Evolutionary conservation across 129 eudicot genomes (phyloP).

Genomic region (Rutidosis leptorrhynchoides): DNA sequence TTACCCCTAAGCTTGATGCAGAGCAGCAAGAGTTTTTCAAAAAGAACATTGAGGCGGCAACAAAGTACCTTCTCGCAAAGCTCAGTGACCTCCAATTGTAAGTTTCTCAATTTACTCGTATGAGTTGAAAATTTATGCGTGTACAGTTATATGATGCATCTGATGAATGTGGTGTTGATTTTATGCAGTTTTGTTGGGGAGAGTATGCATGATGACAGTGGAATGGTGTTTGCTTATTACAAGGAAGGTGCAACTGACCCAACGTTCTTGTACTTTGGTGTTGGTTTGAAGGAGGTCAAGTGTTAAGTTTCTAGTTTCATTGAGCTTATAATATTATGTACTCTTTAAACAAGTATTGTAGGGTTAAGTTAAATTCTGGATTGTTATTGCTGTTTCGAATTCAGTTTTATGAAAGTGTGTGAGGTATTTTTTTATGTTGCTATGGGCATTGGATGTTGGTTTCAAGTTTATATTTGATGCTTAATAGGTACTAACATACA

Average conservation of each 20-base stretch:
- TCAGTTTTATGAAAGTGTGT: background rate
- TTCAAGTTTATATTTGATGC: background rate
- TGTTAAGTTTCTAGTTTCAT: conserved; percentile 26
- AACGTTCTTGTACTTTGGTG: conserved; percentile 47
- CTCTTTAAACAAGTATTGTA: conserved; percentile 9
- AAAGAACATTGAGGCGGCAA: conserved; percentile 61
- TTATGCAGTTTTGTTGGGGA: conserved; percentile 55
- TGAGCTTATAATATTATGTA: conserved; percentile 12
- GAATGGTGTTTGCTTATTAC: conserved; percentile 56
- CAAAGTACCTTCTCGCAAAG: conserved; percentile 60
- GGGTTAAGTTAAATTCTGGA: conserved; percentile 9
- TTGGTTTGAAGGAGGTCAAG: conserved; percentile 53
- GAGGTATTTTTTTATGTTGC: background rate
- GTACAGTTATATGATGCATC: background rate
- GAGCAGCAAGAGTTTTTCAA: conserved; percentile 57
- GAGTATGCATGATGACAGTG: conserved; percentile 54
- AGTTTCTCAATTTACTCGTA: conserved; percentile 21
- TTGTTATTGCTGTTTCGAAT: conserved; percentile 14
- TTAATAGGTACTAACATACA: background rate
- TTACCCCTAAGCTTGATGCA: conserved; percentile 57
- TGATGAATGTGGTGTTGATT: background rate
- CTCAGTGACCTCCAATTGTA: conserved; percentile 80
- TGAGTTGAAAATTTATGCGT: background rate
- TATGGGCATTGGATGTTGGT: background rate
- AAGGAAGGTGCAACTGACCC: conserved; percentile 58